Conservation (phyloP, 2,329 filamentous ascomycete genomes). For the Paecilomyces sp. region DNA sequence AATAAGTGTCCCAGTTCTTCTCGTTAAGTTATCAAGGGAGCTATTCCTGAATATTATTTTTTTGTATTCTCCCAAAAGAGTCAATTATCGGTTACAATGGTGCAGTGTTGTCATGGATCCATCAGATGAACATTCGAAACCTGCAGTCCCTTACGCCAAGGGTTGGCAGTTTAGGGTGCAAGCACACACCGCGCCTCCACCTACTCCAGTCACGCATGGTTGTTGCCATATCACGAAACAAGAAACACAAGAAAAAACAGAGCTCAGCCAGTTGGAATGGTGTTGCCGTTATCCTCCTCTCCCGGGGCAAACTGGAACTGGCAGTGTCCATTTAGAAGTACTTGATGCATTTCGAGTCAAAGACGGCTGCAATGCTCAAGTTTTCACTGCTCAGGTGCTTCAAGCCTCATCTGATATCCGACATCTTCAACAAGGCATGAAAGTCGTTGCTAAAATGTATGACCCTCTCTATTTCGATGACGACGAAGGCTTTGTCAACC, state of each 20-base stretch:
- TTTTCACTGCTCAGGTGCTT: conserved; percentile 10
- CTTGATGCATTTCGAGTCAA: conserved; percentile 10
- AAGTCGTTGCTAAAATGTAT: conserved; percentile 16
- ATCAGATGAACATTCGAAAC: not conserved
- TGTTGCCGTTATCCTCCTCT: conserved; percentile 11
- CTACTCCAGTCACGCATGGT: conserved; percentile 7
- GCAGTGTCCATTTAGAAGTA: conserved; percentile 10
- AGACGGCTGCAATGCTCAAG: conserved; percentile 12
- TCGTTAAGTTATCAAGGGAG: too few relatives aligned
- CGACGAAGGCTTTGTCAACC: conserved; percentile 12
- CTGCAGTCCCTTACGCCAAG: conserved; percentile 9
- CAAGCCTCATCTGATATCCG: not conserved
- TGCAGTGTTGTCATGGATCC: not conserved
- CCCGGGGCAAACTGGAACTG: conserved; percentile 8
- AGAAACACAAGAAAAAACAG: conserved; percentile 9
- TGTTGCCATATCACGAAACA: conserved; percentile 7
- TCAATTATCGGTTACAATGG: not conserved
- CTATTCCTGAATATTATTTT: too few relatives aligned
- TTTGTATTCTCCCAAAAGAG: too few relatives aligned
- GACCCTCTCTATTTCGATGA: conserved; percentile 17
- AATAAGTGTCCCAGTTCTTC: too few relatives aligned
- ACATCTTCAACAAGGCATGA: conserved; percentile 4
- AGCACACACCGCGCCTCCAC: conserved; percentile 10
- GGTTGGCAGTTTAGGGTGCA: conserved; percentile 13
- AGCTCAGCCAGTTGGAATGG: conserved; percentile 8